Evolutionary conservation across 2,329 filamentous ascomycete species (phyloP).

Genomic region (Sordariomycetes sp.): DNA sequence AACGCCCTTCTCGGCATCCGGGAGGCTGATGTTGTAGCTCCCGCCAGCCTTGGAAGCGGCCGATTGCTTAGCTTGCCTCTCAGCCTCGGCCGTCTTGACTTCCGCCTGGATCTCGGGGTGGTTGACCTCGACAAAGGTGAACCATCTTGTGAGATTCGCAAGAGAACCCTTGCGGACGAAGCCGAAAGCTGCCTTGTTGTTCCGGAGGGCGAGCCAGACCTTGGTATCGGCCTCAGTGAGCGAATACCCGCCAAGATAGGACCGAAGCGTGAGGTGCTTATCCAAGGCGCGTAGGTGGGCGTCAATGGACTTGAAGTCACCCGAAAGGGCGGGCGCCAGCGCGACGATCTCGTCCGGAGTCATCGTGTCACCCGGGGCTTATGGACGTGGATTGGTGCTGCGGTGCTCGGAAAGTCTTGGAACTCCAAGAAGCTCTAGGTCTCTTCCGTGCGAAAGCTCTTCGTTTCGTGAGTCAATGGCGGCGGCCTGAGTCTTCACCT

Average conservation of each 20-base stretch:
- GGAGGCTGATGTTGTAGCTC: conserved; percentile 80
- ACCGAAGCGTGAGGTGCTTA: conserved; percentile 76
- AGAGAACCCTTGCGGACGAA: conserved; percentile 71
- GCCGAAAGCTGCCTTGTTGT: conserved; percentile 73
- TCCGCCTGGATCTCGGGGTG: conserved; percentile 67
- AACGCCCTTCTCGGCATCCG: conserved; percentile 78
- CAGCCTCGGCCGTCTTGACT: conserved; percentile 58
- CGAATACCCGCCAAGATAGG: conserved; percentile 73
- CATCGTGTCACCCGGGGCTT: conserved; percentile 27
- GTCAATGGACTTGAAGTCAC: conserved; percentile 77
- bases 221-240: conserved; percentile 68
- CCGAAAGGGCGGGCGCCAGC: conserved; percentile 38
- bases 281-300: conserved; percentile 66
- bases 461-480: neutral
- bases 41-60: conserved; percentile 65
- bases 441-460: neutral
- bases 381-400: neutral
- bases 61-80: conserved; percentile 58
- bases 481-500: neutral
- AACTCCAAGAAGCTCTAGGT: neutral
- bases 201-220: conserved; percentile 73
- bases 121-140: conserved; percentile 69
- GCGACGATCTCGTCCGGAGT: conserved; percentile 45
- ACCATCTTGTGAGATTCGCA: conserved; percentile 76
- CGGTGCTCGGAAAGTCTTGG: neutral